A percentile compares a stretch with the other conserved stretches of the same genome.
phyloP scores from a whole-genome alignment of 441 rosid genomes.

The Jatropha podagrica region DNA sequence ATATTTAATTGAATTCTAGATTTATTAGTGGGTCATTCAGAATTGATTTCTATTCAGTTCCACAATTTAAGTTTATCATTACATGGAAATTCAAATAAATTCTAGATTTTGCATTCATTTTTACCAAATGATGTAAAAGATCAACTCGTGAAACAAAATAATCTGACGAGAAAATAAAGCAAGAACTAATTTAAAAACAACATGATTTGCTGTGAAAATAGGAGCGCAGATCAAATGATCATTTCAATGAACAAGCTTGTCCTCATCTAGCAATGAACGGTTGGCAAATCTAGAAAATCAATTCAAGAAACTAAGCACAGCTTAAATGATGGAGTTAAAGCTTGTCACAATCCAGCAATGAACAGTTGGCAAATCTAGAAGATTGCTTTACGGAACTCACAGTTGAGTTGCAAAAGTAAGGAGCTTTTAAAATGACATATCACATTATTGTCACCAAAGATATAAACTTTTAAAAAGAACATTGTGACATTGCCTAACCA shows the following conservation, averaged over 20 bases:
- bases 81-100: too few species aligned
- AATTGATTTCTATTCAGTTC: too few species aligned
- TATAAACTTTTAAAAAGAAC: not conserved
- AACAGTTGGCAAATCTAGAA: not conserved
- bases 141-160: slow-evolving; percentile 3
- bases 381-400: not conserved
- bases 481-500: not conserved
- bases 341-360: not conserved
- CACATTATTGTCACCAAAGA: not conserved
- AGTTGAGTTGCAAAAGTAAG: not conserved
- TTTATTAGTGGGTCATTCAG: too few species aligned
- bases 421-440: slow-evolving; percentile 4
- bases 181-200: slow-evolving; percentile 1
- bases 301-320: not conserved
- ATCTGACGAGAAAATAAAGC: not conserved
- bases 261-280: not conserved
- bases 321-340: not conserved
- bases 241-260: not conserved
- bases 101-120: too few species aligned
- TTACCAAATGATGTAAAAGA: not conserved
- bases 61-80: too few species aligned
- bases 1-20: too few species aligned
- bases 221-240: not conserved
- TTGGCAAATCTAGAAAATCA: not conserved
- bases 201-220: not conserved